A percentile compares a stretch with the other conserved stretches of the same genome.
Evolutionary conservation across 1,284 basidiomycete genomes (phyloP).

Genomic region (Xanthoconium separans): DNA sequence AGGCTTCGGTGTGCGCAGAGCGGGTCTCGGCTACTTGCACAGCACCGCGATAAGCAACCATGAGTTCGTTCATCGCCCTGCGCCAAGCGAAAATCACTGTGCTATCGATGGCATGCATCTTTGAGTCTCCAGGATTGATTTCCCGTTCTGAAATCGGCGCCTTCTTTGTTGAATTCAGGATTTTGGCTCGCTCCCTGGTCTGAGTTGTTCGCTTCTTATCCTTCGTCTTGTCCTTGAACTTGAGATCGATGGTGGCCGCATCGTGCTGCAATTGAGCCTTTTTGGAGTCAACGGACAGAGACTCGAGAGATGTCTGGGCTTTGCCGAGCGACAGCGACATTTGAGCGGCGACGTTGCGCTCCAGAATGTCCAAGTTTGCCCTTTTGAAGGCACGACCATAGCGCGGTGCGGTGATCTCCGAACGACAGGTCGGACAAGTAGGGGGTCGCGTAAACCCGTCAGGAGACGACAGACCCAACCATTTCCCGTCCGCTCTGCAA

Average conservation of each 20-base stretch:
- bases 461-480: constrained; percentile 44
- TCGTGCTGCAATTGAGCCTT: constrained; percentile 12
- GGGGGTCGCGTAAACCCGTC: constrained; percentile 45
- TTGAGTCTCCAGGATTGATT: constrained; percentile 17
- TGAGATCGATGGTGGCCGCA: constrained; percentile 16
- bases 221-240: constrained; percentile 21
- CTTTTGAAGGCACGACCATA: constrained; percentile 63
- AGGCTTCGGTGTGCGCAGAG: constrained; percentile 47
- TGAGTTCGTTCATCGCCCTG: constrained; percentile 29
- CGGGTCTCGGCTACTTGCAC: constrained; percentile 36
- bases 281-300: constrained; percentile 20
- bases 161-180: constrained; percentile 8
- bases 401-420: constrained; percentile 49
- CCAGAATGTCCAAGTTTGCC: constrained; percentile 59
- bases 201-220: constrained; percentile 7
- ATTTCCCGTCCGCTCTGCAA: constrained; percentile 36
- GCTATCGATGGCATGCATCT: constrained; percentile 32
- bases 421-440: constrained; percentile 55
- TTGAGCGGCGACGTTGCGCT: constrained; percentile 55
- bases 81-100: constrained; percentile 38
- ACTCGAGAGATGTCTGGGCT: constrained; percentile 31
- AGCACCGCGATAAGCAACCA: constrained; percentile 37
- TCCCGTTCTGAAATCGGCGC: constrained; percentile 17
- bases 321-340: constrained; percentile 45
- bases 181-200: constrained; percentile 7